phyloP scores from a whole-genome alignment of 176 grass and related monocot genomes.

The Ampelocalamus luodianensis region DNA sequence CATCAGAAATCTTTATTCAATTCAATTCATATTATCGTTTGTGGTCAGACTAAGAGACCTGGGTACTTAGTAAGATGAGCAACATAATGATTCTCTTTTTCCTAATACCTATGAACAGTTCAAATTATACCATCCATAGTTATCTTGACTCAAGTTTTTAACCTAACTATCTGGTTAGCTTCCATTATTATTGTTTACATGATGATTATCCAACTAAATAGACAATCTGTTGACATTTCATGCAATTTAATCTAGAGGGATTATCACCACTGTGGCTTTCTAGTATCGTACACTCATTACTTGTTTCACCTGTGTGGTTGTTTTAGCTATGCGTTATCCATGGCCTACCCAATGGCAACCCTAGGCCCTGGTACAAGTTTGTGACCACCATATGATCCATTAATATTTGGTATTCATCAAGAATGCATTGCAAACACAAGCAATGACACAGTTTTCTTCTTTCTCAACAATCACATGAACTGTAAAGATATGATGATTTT shows the following conservation, averaged over 20 bases:
- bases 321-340: conserved; percentile 1
- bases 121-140: neutral
- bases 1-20: conserved; percentile 5
- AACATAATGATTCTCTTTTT: conserved; percentile 15
- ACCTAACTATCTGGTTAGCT: conserved; percentile 9
- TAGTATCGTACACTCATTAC: neutral
- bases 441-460: conserved; percentile 15
- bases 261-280: neutral
- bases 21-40: conserved; percentile 11
- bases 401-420: neutral
- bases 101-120: neutral
- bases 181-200: conserved; percentile 3
- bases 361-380: conserved; percentile 5
- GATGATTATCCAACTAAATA: conserved; percentile 3
- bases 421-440: conserved; percentile 9
- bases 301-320: neutral
- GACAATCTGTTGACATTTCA: conserved; percentile 13
- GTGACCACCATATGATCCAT: neutral
- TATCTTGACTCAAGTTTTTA: conserved; percentile 15
- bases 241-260: neutral
- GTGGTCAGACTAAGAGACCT: neutral
- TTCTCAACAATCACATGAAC: conserved; percentile 19
- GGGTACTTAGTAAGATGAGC: neutral
- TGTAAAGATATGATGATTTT: neutral
- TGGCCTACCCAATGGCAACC: neutral